A percentile compares a stretch with the other conserved stretches of the same genome.
These are phyloP conservation scores for Aspergillus bridgeri DNA, from an alignment of 495 filamentous ascomycete species.

Conservation along the genomic window DNA sequence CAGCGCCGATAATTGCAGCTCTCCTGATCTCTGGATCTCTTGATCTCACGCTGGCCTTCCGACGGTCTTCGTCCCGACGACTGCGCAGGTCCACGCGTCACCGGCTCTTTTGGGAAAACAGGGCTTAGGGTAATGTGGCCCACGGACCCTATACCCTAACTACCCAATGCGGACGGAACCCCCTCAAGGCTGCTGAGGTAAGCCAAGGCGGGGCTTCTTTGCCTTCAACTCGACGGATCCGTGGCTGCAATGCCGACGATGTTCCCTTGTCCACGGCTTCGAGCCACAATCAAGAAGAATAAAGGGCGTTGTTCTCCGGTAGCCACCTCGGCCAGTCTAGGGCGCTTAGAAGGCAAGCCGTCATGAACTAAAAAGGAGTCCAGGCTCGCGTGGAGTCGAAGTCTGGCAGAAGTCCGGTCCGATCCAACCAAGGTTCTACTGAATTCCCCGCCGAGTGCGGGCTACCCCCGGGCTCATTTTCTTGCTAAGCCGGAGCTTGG, in stretches of 20 bases:
- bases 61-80: neutral
- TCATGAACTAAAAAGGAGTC: neutral
- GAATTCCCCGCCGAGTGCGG: constrained; percentile 2
- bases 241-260: too few relatives aligned
- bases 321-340: too few relatives aligned
- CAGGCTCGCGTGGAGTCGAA: neutral
- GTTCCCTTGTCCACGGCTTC: too few relatives aligned
- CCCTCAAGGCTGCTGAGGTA: constrained; percentile 1
- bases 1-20: constrained; percentile 11
- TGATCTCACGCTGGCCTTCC: too few relatives aligned
- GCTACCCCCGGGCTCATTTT: constrained; percentile 3
- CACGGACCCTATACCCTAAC: constrained; percentile 18
- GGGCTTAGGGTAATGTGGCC: constrained; percentile 27
- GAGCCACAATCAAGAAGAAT: too few relatives aligned
- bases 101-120: constrained; percentile 30
- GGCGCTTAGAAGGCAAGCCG: too few relatives aligned
- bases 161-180: constrained; percentile 9
- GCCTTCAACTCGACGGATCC: too few relatives aligned
- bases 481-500: constrained; percentile 7
- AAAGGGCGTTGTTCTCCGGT: too few relatives aligned
- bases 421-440: constrained; percentile 5
- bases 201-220: too few relatives aligned
- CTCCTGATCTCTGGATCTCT: too few relatives aligned
- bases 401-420: neutral
- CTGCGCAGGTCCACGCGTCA: constrained; percentile 20